These are phyloP conservation scores for Kernera saxatilis DNA, from an alignment of 345 rosid genomes.

Conservation along the genomic window DNA sequence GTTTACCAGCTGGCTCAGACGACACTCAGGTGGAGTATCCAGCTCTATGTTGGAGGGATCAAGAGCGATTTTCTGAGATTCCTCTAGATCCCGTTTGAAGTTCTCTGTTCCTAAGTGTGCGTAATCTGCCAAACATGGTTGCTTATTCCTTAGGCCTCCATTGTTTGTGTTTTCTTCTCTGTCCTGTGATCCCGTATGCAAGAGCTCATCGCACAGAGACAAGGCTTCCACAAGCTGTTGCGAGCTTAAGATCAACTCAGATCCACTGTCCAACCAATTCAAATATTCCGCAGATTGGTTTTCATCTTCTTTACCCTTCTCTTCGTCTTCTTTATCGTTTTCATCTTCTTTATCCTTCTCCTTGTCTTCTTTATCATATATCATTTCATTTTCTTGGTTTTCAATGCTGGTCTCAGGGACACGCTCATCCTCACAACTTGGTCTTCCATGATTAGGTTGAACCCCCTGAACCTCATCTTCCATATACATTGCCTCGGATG, in stretches of 20 bases:
- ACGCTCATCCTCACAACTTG: conserved; percentile 26
- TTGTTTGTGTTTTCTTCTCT: conserved; percentile 44
- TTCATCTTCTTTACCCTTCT: conserved; percentile 17
- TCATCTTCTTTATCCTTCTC: conserved; percentile 20
- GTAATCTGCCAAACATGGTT: conserved; percentile 70
- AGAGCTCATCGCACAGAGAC: conserved; percentile 76
- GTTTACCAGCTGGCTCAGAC: conserved; percentile 86
- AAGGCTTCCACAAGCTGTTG: conserved; percentile 93
- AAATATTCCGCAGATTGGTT: conserved; percentile 45
- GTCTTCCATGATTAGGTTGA: conserved; percentile 38
- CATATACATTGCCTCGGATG: conserved; percentile 25
- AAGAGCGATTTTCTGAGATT: conserved; percentile 61
- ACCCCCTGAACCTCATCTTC: conserved; percentile 40
- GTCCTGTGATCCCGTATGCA: conserved; percentile 71
- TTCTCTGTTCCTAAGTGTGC: conserved; percentile 62
- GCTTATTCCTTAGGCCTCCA: conserved; percentile 31
- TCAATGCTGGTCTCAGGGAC: conserved; percentile 22
- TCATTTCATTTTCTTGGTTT: conserved; percentile 24
- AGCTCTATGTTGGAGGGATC: conserved; percentile 81
- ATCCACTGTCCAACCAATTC: conserved; percentile 82
- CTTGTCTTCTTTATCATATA: conserved; percentile 18
- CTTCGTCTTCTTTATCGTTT: conserved; percentile 9
- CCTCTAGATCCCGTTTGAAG: conserved; percentile 84
- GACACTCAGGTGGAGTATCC: conserved; percentile 90
- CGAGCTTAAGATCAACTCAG: conserved; percentile 66